phyloP scores from a whole-genome alignment of 805 yeast species.

The Schizosaccharomyces pombe region DNA sequence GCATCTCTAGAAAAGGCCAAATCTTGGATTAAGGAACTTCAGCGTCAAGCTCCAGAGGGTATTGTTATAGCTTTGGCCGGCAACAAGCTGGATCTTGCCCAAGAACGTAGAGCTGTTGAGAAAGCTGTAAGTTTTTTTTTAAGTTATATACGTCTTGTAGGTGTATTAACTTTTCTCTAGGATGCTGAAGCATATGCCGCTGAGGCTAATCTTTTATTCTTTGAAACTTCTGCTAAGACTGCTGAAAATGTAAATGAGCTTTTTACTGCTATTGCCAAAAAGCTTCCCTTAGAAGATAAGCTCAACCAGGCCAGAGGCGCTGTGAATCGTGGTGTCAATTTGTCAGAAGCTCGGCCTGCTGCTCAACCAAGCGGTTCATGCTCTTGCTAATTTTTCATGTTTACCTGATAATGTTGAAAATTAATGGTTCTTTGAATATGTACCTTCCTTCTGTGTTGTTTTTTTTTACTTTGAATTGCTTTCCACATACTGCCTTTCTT shows the following conservation, averaged over 20 bases:
- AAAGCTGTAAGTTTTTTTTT: constrained; percentile 6
- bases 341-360: background rate
- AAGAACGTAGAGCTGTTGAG: constrained; percentile 24
- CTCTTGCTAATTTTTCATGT: background rate
- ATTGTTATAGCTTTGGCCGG: constrained; percentile 74
- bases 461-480: too few relatives aligned
- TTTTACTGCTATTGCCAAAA: constrained; percentile 19
- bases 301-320: background rate
- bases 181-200: constrained; percentile 77
- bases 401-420: too few relatives aligned
- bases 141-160: background rate
- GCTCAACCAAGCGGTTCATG: background rate
- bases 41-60: constrained; percentile 51
- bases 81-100: constrained; percentile 46
- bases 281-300: background rate
- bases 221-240: constrained; percentile 50
- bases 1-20: constrained; percentile 56
- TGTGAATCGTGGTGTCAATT: background rate
- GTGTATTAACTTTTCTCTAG: background rate
- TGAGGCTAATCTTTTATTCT: constrained; percentile 73
- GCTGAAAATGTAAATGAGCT: constrained; percentile 35
- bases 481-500: too few relatives aligned
- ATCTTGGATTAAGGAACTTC: constrained; percentile 78
- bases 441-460: too few relatives aligned
- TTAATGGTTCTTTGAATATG: too few relatives aligned